Base-by-base conservation (phyloP, 108 stramenopile species). In the Fragilariopsis cylindrus region DNA sequence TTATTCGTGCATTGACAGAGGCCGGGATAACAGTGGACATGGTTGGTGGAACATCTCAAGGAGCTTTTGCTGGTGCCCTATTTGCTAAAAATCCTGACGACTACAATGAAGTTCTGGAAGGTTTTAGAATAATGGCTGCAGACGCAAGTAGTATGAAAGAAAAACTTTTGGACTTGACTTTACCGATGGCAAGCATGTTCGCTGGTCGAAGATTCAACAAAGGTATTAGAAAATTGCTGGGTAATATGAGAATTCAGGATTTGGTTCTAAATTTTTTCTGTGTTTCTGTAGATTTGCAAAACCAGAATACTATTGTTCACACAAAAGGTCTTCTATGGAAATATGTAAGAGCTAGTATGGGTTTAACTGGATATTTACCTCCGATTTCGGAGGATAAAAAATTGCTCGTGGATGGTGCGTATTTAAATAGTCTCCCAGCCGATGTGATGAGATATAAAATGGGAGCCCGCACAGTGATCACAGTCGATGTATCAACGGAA, bases 291-390 rank as follows among this genome's bases (percentile, higher is more conserved):
- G 89, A 90, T 70, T 64, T 90, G 16, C 57, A 49, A 46, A 75
- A 72, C 15, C 75, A 56, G 30, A 50, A 19, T 58, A 48, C 49
- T 58, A 67, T 81, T 12, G 62, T 85, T 39, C 84, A 84, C 40
- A 69, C 62, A 42, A 87, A 87, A 63, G 87, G 87, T 44, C 71
- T 73, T 8, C 49, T 65, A 4, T 87, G 84, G 87, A 83, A 83
- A 57, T 84, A 84, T 65, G 86, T 90, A 5, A 76, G 86, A 40
- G 86, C 84, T 53, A 79, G 77, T 0, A 90, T 90, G 89, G 71
- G 73, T 57, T 82, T 90, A 7, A 50, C 79, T 49, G 85, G 87
- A 41, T 87, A 86, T 60, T 72, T 90, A 16, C 89, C 89, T 21
- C 89, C 89, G 3, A 64, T 90, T 7, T 70, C 84, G 13, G 86